Evolutionary conservation across 1,139 yeast genomes (phyloP).

Genomic region (Blastobotrys elegans): DNA sequence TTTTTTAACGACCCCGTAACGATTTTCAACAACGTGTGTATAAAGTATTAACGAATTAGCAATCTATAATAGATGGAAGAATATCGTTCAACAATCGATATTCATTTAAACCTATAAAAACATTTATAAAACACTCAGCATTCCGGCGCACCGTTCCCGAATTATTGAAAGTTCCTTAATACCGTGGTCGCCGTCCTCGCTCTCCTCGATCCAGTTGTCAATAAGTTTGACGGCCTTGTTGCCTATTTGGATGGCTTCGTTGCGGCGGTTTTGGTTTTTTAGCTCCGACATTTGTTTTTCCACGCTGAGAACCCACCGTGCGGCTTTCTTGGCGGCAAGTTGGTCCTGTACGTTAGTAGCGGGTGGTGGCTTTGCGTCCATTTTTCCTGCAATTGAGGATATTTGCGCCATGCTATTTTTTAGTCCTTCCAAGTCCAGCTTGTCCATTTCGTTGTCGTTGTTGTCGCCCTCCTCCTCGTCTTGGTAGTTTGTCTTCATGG

Average conservation of each 20-base stretch:
- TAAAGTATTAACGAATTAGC: conserved; percentile 1
- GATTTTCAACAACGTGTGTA: conserved; percentile 5
- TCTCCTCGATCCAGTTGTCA: conserved; percentile 16
- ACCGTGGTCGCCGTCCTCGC: conserved; percentile 9
- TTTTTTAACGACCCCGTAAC: not conserved
- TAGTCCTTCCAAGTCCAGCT: conserved; percentile 4
- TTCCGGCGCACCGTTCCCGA: conserved; percentile 13
- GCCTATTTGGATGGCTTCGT: conserved; percentile 19
- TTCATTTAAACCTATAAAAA: not conserved
- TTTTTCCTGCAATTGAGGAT: not conserved
- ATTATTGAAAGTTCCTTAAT: conserved; percentile 13
- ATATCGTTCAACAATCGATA: not conserved
- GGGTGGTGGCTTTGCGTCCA: not conserved
- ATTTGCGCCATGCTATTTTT: conserved; percentile 1
- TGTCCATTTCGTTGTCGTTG: conserved; percentile 16
- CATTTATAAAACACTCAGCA: conserved; percentile 9
- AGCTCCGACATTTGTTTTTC: conserved; percentile 12
- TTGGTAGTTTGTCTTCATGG: conserved; percentile 19
- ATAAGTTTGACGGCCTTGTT: conserved; percentile 19
- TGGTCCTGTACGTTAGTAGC: conserved; percentile 12
- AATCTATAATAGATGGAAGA: not conserved
- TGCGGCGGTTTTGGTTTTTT: conserved; percentile 16
- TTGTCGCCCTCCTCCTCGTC: conserved; percentile 15
- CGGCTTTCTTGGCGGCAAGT: conserved; percentile 14
- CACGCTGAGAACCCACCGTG: conserved; percentile 17